Conservation (phyloP, 257 asterid genomes). For the Rhazya stricta region DNA sequence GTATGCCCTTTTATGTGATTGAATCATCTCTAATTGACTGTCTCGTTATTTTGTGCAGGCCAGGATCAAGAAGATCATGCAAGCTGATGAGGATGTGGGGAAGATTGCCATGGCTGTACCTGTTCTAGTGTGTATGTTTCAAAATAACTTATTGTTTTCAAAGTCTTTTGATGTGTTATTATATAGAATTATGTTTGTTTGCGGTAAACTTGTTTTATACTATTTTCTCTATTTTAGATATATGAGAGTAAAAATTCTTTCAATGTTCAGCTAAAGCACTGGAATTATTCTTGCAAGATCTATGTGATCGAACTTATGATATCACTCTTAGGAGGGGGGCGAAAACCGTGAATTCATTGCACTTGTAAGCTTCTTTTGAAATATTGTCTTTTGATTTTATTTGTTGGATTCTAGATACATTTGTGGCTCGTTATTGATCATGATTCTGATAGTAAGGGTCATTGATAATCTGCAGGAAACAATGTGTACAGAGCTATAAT, state of each 20-base stretch:
- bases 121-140: constrained; percentile 70
- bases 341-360: constrained; percentile 84
- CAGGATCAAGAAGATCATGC: constrained; percentile 92
- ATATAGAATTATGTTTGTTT: not conserved
- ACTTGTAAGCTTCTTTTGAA: constrained; percentile 52
- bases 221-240: constrained; percentile 12
- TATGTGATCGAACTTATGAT: constrained; percentile 94
- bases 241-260: constrained; percentile 13
- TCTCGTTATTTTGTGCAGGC: constrained; percentile 39
- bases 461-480: constrained; percentile 52
- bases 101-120: constrained; percentile 97
- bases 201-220: not conserved
- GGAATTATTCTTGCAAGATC: constrained; percentile 96
- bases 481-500: constrained; percentile 81
- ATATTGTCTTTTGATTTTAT: not conserved
- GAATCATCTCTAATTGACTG: not conserved
- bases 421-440: not conserved
- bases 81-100: constrained; percentile 97
- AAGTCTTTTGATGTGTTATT: not conserved
- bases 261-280: constrained; percentile 77
- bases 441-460: not conserved
- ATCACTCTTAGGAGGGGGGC: constrained; percentile 93
- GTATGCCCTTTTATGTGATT: not conserved
- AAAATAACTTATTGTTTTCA: constrained; percentile 1
- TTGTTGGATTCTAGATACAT: not conserved